Evolutionary conservation across 768 basidiomycete species (phyloP).

Genomic region (Antrodiella citrinella): DNA sequence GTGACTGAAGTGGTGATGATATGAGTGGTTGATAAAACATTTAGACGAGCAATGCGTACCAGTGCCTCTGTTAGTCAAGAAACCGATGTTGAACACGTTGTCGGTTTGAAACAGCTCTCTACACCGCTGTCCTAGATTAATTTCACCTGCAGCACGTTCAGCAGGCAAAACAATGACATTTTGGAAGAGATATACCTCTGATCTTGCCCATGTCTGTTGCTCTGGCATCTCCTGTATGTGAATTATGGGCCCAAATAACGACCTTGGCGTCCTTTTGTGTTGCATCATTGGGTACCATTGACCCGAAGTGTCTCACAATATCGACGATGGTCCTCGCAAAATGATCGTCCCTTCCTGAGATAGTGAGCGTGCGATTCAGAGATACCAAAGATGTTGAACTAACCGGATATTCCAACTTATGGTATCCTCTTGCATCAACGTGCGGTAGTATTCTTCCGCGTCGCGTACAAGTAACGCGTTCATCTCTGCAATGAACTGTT

Average conservation of each 20-base stretch:
- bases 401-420: slow-evolving; percentile 22
- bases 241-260: slow-evolving; percentile 26
- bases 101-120: slow-evolving; percentile 20
- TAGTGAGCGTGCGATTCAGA: background rate
- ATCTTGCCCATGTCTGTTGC: slow-evolving; percentile 21
- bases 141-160: slow-evolving; percentile 11
- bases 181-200: slow-evolving; percentile 6
- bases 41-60: slow-evolving; percentile 5
- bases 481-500: slow-evolving; percentile 23
- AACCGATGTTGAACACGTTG: slow-evolving; percentile 22
- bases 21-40: background rate
- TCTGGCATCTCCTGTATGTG: slow-evolving; percentile 23
- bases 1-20: slow-evolving; percentile 11
- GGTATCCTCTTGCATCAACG: slow-evolving; percentile 20
- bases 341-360: slow-evolving; percentile 21
- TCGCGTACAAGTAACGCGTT: slow-evolving; percentile 22
- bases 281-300: slow-evolving; percentile 1
- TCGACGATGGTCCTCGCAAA: slow-evolving; percentile 14
- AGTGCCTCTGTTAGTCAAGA: slow-evolving; percentile 20
- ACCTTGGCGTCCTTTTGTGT: slow-evolving; percentile 12
- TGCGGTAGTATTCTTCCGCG: slow-evolving; percentile 24
- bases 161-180: background rate
- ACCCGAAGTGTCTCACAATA: slow-evolving; percentile 12
- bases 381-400: background rate
- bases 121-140: slow-evolving; percentile 22